Base-by-base conservation (phyloP, 2,329 filamentous ascomycete genomes). In the Domatiomyces globalis region DNA sequence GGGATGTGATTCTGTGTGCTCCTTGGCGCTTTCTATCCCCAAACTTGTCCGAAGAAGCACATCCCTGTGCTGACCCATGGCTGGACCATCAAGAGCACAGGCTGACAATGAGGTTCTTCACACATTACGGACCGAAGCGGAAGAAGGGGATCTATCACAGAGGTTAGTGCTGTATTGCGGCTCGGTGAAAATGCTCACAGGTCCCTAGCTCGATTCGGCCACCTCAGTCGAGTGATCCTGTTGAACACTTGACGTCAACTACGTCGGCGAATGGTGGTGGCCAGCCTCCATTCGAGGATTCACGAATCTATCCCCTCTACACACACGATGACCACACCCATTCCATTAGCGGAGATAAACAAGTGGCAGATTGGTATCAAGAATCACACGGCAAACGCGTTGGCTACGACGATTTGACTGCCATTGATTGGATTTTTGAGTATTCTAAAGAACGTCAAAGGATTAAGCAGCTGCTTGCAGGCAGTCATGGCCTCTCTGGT, bases 381-480 rank as follows among this genome's bases (percentile, higher is more conserved):
- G 90, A 95, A 67, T 88, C 87, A 0, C 88, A 87, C 0, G 89
- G 89, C 1, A 80, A 87, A 49, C 80, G 92, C 63, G 89, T 95
- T 39, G 90, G 86, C 50, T 98, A 98, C 70, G 90, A 95, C 63
- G 85, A 98, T 69, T 74, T 95, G 66, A 95, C 90, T 15, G 90
- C 92, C 53, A 98, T 98, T 66, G 92, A 98, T 71, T 98, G 92
- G 92, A 96, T 96, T 64, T 96, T 95, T 62, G 92, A 98, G 68
- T 95, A 96, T 65, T 92, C 86, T 49, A 95, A 95, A 67, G 92
- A 98, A 70, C 80, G 92, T 18, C 87, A 94, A 66, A 80, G 92
- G 20, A 71, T 94, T 62, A 80, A 87, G n/a, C 78, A 84, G 27
- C 73, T 98, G 18, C 78, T 81, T 51, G 79, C 84, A 0, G 79